These are phyloP conservation scores for Friedmanniomyces endolithicus DNA, from an alignment of 495 filamentous ascomycete species.

Conservation along the genomic window DNA sequence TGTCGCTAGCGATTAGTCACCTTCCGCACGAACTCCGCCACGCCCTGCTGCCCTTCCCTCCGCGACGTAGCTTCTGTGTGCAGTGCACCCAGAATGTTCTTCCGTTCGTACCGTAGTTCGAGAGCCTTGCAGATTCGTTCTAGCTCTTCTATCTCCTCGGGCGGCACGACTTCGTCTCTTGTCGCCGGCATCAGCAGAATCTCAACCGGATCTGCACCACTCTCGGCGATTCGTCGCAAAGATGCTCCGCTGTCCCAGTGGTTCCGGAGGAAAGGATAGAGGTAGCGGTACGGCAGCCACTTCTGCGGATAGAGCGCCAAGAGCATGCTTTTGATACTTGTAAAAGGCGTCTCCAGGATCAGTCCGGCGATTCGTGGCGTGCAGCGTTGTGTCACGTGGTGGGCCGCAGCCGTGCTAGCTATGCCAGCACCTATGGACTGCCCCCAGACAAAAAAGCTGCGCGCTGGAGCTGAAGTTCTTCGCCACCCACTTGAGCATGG, in stretches of 20 bases:
- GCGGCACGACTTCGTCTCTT: constrained; percentile 57
- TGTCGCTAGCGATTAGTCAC: neutral
- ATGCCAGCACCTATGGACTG: constrained; percentile 60
- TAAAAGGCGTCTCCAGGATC: constrained; percentile 66
- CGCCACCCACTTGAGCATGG: constrained; percentile 9
- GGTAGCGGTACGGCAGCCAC: constrained; percentile 66
- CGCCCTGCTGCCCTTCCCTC: constrained; percentile 31
- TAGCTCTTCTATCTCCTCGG: constrained; percentile 42
- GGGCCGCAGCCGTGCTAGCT: constrained; percentile 42
- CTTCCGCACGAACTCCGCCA: constrained; percentile 25
- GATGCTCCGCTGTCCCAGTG: constrained; percentile 38
- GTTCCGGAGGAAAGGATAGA: constrained; percentile 43
- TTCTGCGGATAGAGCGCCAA: constrained; percentile 63
- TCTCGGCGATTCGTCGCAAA: constrained; percentile 29
- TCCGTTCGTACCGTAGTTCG: constrained; percentile 25
- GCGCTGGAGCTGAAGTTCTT: neutral
- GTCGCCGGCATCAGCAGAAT: constrained; percentile 50
- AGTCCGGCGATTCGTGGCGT: constrained; percentile 27
- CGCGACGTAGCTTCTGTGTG: constrained; percentile 41
- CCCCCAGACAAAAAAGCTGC: constrained; percentile 58
- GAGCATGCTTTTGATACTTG: constrained; percentile 61
- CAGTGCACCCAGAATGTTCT: constrained; percentile 37
- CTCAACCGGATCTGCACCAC: constrained; percentile 21
- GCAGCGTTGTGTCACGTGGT: constrained; percentile 32
- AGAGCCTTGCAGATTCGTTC: constrained; percentile 28